These are phyloP conservation scores for Stagonosporopsis tanaceti DNA, from an alignment of 2,329 filamentous ascomycete genomes.

Conservation along the genomic window DNA sequence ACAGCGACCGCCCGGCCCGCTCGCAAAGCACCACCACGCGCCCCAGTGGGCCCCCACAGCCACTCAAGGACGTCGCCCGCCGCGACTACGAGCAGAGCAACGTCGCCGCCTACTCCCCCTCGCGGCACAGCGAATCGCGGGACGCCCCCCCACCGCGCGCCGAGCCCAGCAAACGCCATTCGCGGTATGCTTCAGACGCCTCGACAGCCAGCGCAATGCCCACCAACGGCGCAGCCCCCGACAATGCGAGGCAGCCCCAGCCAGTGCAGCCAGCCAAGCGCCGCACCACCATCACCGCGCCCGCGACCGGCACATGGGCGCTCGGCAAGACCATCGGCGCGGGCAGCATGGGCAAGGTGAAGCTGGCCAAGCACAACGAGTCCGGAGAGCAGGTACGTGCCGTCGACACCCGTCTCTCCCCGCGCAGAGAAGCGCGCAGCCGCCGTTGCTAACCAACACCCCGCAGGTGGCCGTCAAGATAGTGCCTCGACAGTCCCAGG, in stretches of 20 bases:
- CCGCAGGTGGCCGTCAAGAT: constrained; percentile 93
- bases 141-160: constrained; percentile 62
- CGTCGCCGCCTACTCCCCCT: constrained; percentile 63
- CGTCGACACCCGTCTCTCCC: background rate
- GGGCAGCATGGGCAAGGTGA: constrained; percentile 99
- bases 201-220: constrained; percentile 48
- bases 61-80: constrained; percentile 64
- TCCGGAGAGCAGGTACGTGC: constrained; percentile 82
- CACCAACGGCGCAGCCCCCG: constrained; percentile 48
- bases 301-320: constrained; percentile 86
- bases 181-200: constrained; percentile 57
- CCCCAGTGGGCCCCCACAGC: constrained; percentile 25
- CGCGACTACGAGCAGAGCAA: constrained; percentile 78
- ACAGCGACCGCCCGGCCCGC: constrained; percentile 46
- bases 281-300: constrained; percentile 85
- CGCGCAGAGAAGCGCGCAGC: background rate
- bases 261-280: constrained; percentile 49
- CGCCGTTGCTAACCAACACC: constrained; percentile 24
- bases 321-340: constrained; percentile 96
- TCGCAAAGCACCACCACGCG: constrained; percentile 47
- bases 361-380: constrained; percentile 89
- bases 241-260: constrained; percentile 36
- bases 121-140: constrained; percentile 70
- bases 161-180: constrained; percentile 61
- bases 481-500: constrained; percentile 86